Evolutionary conservation across 805 yeast species (phyloP).

Genomic region (Metschnikowia koreensis): DNA sequence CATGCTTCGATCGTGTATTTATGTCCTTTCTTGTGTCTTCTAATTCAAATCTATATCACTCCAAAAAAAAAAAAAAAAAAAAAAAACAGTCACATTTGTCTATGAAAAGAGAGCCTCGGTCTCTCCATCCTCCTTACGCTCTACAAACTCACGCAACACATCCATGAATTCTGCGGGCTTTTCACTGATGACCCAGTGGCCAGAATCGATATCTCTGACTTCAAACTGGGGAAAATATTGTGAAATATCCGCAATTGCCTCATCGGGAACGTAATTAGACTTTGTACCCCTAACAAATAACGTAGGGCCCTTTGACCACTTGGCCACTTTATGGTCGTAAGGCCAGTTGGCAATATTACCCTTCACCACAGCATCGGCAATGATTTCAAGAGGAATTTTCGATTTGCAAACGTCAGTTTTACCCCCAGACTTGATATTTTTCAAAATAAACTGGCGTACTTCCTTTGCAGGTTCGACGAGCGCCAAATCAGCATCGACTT

Average conservation of each 20-base stretch:
- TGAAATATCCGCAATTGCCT: slow-evolving; percentile 69
- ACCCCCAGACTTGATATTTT: slow-evolving; percentile 55
- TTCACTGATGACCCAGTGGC: slow-evolving; percentile 93
- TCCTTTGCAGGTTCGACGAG: slow-evolving; percentile 58
- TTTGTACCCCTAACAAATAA: slow-evolving; percentile 77
- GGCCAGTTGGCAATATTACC: slow-evolving; percentile 78
- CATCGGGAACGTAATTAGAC: slow-evolving; percentile 81
- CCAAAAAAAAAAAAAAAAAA: too few relatives aligned
- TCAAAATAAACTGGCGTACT: slow-evolving; percentile 74
- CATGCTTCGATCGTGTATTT: too few relatives aligned
- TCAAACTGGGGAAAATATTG: slow-evolving; percentile 76
- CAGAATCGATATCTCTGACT: slow-evolving; percentile 71
- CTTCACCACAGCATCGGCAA: slow-evolving; percentile 62
- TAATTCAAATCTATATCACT: too few relatives aligned
- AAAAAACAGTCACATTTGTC: not conserved
- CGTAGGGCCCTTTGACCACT: slow-evolving; percentile 65
- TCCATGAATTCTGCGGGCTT: slow-evolving; percentile 75
- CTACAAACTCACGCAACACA: slow-evolving; percentile 60
- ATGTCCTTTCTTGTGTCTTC: too few relatives aligned
- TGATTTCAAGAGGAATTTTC: slow-evolving; percentile 68
- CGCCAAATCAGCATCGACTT: slow-evolving; percentile 63
- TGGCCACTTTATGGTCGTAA: slow-evolving; percentile 48
- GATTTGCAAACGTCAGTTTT: slow-evolving; percentile 43
- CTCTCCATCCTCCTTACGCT: slow-evolving; percentile 38
- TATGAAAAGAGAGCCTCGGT: not conserved